A percentile compares a stretch with the other conserved stretches of the same genome.
phyloP scores from a whole-genome alignment of 1,284 basidiomycete species.

The Pseudozyma hubeiensis region DNA sequence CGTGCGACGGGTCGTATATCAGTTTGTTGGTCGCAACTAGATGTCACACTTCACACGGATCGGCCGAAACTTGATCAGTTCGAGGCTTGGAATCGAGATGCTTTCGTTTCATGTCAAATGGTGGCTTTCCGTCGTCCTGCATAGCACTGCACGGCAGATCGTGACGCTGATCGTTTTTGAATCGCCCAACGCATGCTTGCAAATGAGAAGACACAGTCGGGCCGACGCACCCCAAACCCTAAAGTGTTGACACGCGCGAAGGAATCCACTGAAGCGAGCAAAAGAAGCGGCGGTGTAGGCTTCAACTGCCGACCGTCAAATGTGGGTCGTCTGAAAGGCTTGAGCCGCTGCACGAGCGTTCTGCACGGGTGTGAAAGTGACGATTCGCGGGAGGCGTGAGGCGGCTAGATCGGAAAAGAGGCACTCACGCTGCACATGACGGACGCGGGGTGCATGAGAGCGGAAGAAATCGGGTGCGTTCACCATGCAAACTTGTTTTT shows the following conservation, averaged over 20 bases:
- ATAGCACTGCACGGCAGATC: no score
- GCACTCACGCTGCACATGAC: constrained; percentile 5
- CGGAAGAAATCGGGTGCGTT: constrained; percentile 35
- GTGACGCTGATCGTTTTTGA: no score
- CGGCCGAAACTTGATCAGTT: no score
- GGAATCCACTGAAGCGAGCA: neutral
- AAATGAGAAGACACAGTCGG: no score
- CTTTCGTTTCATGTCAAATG: neutral
- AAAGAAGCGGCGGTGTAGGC: neutral
- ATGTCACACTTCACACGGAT: neutral
- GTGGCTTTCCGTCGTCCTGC: no score
- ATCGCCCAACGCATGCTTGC: no score
- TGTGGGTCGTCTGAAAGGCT: neutral
- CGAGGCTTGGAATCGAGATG: no score
- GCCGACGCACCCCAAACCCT: constrained; percentile 2
- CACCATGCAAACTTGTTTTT: constrained; percentile 4
- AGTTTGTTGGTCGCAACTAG: constrained; percentile 61
- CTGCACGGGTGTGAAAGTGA: constrained; percentile 17
- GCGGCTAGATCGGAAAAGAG: neutral
- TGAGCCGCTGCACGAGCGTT: neutral
- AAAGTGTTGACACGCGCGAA: neutral
- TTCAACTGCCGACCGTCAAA: no score
- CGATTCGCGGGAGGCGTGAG: neutral
- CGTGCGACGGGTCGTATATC: constrained; percentile 87
- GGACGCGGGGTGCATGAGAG: constrained; percentile 32